These are phyloP conservation scores for Luvunga scandens DNA, from an alignment of 345 rosid species.

Conservation along the genomic window DNA sequence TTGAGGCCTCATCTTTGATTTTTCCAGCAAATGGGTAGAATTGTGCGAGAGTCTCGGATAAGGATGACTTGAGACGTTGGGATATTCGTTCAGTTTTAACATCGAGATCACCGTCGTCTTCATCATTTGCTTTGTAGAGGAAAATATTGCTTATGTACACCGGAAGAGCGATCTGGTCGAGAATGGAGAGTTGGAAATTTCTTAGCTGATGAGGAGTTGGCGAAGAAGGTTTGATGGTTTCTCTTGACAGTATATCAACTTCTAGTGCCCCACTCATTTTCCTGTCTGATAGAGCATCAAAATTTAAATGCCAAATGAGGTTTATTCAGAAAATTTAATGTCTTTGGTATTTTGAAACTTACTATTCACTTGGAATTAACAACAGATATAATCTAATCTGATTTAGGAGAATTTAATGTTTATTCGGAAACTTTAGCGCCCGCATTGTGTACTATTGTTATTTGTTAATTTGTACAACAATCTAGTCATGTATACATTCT, in stretches of 20 bases:
- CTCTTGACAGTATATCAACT: background rate
- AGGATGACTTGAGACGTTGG: slow-evolving; percentile 16
- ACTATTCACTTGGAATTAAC: too few species aligned
- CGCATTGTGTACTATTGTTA: too few species aligned
- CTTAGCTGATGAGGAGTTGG: slow-evolving; percentile 6
- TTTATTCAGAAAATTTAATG: too few species aligned
- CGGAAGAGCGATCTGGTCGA: slow-evolving; percentile 33
- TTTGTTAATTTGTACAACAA: too few species aligned
- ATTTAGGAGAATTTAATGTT: too few species aligned
- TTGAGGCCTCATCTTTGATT: slow-evolving; percentile 4
- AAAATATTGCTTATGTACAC: slow-evolving; percentile 16
- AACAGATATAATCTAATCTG: too few species aligned
- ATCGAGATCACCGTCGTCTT: background rate
- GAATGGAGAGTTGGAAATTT: slow-evolving; percentile 16
- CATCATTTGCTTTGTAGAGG: slow-evolving; percentile 10
- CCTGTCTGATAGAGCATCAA: background rate
- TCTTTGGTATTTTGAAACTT: too few species aligned
- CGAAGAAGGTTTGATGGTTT: slow-evolving; percentile 29
- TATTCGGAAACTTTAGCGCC: too few species aligned
- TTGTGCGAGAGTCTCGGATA: slow-evolving; percentile 14
- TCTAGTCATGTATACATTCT: too few species aligned
- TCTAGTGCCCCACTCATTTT: background rate
- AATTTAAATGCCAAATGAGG: too few species aligned
- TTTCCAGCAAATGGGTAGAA: slow-evolving; percentile 24
- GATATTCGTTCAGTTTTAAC: background rate